Evolutionary conservation across 2,329 filamentous ascomycete species (phyloP).

Genomic region (Neospermospora avenae): DNA sequence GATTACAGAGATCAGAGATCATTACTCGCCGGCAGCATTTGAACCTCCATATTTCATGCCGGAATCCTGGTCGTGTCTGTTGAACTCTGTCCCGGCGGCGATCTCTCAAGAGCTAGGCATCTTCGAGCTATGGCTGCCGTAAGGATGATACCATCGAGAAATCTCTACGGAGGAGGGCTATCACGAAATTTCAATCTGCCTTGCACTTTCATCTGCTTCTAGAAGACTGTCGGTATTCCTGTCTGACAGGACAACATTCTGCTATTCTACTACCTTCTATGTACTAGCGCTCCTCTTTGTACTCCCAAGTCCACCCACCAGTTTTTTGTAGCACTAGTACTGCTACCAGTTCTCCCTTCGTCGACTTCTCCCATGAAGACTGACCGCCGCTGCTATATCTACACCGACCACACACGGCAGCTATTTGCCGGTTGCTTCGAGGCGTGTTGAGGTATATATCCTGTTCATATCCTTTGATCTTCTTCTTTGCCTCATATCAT

Average conservation of each 20-base stretch:
- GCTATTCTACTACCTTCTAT: not conserved
- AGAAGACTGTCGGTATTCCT: not conserved
- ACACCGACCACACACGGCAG: not conserved
- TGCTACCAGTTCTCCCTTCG: not conserved
- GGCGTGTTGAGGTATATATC: not conserved
- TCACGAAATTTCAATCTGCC: not conserved
- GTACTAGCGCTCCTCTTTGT: not conserved
- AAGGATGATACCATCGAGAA: conserved; percentile 4
- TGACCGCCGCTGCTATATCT: not conserved
- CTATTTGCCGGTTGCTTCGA: not conserved
- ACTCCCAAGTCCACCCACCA: not conserved
- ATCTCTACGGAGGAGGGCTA: not conserved
- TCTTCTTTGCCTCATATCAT: not conserved
- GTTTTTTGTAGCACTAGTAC: not conserved
- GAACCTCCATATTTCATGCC: not conserved
- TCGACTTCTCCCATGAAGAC: not conserved
- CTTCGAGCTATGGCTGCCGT: not conserved
- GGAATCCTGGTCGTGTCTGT: not conserved
- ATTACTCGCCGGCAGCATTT: not conserved
- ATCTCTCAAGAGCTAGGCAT: not conserved
- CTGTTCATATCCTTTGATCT: conserved; percentile 1
- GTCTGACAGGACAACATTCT: not conserved
- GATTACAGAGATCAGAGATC: not conserved
- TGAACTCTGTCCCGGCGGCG: not conserved
- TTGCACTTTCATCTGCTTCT: not conserved